Conservation (phyloP, 108 stramenopile species). For the Stephanodiscus minutulus region DNA sequence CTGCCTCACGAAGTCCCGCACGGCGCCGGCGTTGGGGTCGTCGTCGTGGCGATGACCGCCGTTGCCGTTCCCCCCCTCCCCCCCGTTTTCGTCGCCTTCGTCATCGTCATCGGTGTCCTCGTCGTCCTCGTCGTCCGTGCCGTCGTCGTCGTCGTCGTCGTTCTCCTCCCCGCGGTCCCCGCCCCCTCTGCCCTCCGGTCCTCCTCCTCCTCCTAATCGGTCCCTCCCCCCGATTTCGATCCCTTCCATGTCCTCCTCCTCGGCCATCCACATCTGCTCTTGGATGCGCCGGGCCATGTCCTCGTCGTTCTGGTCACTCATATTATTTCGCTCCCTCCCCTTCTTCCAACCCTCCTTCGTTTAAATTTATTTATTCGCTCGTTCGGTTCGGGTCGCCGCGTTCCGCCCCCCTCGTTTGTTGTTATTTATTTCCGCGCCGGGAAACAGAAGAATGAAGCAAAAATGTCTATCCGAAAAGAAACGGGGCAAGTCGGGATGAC, state of each 20-base stretch:
- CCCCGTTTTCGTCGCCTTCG: not conserved
- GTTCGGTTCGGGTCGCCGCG: too few species aligned
- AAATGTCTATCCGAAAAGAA: too few species aligned
- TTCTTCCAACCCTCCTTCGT: too few species aligned
- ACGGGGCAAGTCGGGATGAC: too few species aligned
- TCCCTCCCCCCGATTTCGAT: slow-evolving; percentile 11
- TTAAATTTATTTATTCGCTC: too few species aligned
- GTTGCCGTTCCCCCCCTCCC: slow-evolving; percentile 16
- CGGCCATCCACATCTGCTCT: slow-evolving; percentile 45
- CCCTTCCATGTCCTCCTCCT: slow-evolving; percentile 23
- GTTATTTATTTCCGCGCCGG: too few species aligned
- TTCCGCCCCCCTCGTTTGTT: too few species aligned
- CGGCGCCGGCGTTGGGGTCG: slow-evolving; percentile 24
- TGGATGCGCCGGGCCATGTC: slow-evolving; percentile 39
- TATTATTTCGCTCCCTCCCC: too few species aligned
- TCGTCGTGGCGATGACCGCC: slow-evolving; percentile 28
- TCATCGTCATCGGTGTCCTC: slow-evolving; percentile 20
- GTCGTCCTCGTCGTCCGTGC: slow-evolving; percentile 13
- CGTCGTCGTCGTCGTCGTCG: slow-evolving; percentile 35
- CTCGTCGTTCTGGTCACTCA: not conserved
- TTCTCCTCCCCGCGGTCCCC: slow-evolving; percentile 35
- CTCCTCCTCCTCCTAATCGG: too few species aligned
- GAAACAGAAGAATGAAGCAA: too few species aligned
- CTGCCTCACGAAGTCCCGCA: slow-evolving; percentile 38
- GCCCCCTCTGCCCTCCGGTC: too few species aligned